Evolutionary conservation across 345 rosid species (phyloP).

Genomic region (Lumnitzera littorea): DNA sequence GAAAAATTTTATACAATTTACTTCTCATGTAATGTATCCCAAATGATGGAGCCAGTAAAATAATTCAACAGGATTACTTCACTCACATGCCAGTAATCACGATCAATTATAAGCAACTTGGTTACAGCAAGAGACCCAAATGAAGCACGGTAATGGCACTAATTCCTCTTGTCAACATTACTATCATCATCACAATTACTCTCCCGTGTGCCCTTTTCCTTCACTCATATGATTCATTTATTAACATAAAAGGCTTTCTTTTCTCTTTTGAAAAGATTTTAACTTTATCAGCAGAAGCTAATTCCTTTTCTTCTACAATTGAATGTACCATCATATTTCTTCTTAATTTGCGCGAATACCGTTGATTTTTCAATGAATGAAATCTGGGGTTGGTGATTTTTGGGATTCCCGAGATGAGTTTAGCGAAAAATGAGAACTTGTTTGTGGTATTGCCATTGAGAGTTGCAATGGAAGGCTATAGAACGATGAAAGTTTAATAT

Average conservation of each 20-base stretch:
- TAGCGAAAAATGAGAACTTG: slow-evolving; percentile 6
- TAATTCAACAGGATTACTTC: too few relatives aligned
- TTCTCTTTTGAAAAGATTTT: slow-evolving; percentile 10
- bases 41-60: too few relatives aligned
- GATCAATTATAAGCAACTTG: slow-evolving; percentile 70
- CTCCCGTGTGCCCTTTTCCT: slow-evolving; percentile 12
- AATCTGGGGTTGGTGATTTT: not conserved
- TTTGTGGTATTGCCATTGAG: slow-evolving; percentile 12
- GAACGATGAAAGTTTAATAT: not conserved
- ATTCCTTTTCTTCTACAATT: slow-evolving; percentile 46
- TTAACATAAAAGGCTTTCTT: slow-evolving; percentile 4
- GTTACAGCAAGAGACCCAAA: slow-evolving; percentile 71
- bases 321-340: slow-evolving; percentile 36
- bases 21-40: too few relatives aligned
- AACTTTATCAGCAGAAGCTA: slow-evolving; percentile 18
- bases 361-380: slow-evolving; percentile 5
- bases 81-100: slow-evolving; percentile 95
- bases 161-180: slow-evolving; percentile 38
- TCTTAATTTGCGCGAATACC: slow-evolving; percentile 9
- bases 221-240: slow-evolving; percentile 21
- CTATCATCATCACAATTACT: too few relatives aligned
- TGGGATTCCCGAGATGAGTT: slow-evolving; percentile 7
- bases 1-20: too few relatives aligned
- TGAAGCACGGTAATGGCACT: slow-evolving; percentile 74
- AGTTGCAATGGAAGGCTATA: slow-evolving; percentile 25